Evolutionary conservation across 495 filamentous ascomycete genomes (phyloP).

Genomic region (Lentithecium fluviatile): DNA sequence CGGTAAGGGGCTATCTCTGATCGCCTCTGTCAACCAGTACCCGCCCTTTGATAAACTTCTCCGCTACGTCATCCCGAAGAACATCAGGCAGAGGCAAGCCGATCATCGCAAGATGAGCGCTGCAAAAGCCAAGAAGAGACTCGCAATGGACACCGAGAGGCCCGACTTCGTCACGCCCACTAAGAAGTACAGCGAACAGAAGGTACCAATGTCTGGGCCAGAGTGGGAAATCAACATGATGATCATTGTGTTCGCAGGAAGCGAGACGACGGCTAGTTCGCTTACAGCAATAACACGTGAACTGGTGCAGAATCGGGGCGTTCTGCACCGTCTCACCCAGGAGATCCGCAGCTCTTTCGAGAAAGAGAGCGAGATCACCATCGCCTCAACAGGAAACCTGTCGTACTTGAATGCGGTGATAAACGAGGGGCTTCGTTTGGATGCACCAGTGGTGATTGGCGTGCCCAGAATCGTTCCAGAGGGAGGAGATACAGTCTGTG

Average conservation of each 20-base stretch:
- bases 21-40: constrained; percentile 17
- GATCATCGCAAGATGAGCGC: constrained; percentile 20
- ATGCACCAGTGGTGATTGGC: constrained; percentile 17
- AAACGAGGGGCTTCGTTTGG: constrained; percentile 23
- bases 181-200: constrained; percentile 23
- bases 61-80: constrained; percentile 18
- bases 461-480: constrained; percentile 13
- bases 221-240: constrained; percentile 27
- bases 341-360: constrained; percentile 24
- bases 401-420: constrained; percentile 33
- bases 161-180: constrained; percentile 21
- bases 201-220: not conserved
- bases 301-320: constrained; percentile 16
- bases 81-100: constrained; percentile 15
- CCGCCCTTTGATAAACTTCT: constrained; percentile 18
- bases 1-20: constrained; percentile 15
- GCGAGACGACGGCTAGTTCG: constrained; percentile 22
- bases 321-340: constrained; percentile 2
- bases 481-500: constrained; percentile 15
- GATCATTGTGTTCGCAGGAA: constrained; percentile 29
- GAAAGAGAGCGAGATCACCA: constrained; percentile 16
- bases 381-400: constrained; percentile 10
- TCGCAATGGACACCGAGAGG: constrained; percentile 11
- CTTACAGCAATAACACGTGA: constrained; percentile 18
- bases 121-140: constrained; percentile 11